Evolutionary conservation across 371 early-diverging fungal species (phyloP), one percentile per base, ranked within the genome.

Genomic region (Lichtheimia corymbifera): DNA sequence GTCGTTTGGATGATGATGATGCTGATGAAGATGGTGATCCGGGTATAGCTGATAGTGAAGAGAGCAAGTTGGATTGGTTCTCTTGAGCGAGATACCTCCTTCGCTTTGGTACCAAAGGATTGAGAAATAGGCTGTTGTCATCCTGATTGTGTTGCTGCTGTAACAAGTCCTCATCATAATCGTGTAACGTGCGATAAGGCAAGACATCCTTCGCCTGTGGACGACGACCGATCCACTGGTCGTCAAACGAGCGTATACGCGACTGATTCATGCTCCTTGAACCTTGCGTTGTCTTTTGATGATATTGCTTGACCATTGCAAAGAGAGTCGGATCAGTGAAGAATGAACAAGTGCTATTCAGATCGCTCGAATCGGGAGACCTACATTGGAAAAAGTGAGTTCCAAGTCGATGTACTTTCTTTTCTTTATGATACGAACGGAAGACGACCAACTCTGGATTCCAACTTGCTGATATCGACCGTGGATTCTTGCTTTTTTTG

Each of bases 131-230:
- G 12, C 59, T 49, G 2, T 47, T 51, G 1, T 20, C 54, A 2
- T 44, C 12, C 9, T 58, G 28, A 20, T 17, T 44, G 12, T 59
- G 25, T 40, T 47, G 15, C 52, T 72, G 63, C 24, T 50, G 28
- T 13, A 55, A 50, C 0, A 51, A 17, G 12, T 53, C 14, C 12
- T 63, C 71, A 9, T 72, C 72, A 15, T 62, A 54, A 55, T 62
- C 65, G 5, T 61, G 61, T 11, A 73, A 53, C 2, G 70, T 51
- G 2, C 72, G 65, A 9, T 30, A 57, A 2, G 71, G 65, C 13
- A 47, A 40, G 1, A 79, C 79, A 22, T 79, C 76, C 47, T 74
- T 76, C 14, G 79, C 79, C 53, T 79, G 79, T 3, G 79, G 76
- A 44, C 67, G 70, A 35, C 45, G 63, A 4, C 35, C 22, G 40